Conservation (phyloP, 1,284 basidiomycete species). For the Stygiomarasmius scandens region DNA sequence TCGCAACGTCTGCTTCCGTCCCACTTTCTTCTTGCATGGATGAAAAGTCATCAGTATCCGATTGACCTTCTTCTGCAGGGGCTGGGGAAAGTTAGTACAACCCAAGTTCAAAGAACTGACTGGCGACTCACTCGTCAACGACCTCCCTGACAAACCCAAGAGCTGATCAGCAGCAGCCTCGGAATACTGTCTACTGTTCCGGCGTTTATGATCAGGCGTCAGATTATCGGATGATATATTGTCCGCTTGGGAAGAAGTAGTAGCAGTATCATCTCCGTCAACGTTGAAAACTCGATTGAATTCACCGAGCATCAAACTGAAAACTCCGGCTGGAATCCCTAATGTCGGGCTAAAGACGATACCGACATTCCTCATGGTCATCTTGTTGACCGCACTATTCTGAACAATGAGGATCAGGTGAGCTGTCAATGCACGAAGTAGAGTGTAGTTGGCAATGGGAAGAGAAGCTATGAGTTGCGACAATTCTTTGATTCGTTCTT, state of each 20-base stretch:
- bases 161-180: conserved; percentile 78
- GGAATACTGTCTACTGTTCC: conserved; percentile 80
- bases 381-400: conserved; percentile 91
- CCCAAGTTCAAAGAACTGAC: not conserved
- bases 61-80: conserved; percentile 61
- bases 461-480: conserved; percentile 84
- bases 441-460: conserved; percentile 91
- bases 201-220: conserved; percentile 31
- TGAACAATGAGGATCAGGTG: conserved; percentile 95
- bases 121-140: conserved; percentile 56
- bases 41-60: conserved; percentile 66
- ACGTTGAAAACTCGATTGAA: conserved; percentile 90
- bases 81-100: conserved; percentile 30
- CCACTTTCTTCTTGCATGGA: conserved; percentile 69
- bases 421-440: conserved; percentile 91
- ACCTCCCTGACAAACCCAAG: conserved; percentile 71
- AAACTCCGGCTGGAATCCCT: conserved; percentile 93
- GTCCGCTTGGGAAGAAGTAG: conserved; percentile 30
- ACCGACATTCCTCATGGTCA: conserved; percentile 98
- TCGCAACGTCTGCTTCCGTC: conserved; percentile 60
- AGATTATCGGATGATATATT: conserved; percentile 26
- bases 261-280: conserved; percentile 46
- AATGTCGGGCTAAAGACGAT: conserved; percentile 97
- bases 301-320: conserved; percentile 89
- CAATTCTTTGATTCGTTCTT: conserved; percentile 87